phyloP scores from a whole-genome alignment of 2,329 filamentous ascomycete species.

The Beauveria sp. region DNA sequence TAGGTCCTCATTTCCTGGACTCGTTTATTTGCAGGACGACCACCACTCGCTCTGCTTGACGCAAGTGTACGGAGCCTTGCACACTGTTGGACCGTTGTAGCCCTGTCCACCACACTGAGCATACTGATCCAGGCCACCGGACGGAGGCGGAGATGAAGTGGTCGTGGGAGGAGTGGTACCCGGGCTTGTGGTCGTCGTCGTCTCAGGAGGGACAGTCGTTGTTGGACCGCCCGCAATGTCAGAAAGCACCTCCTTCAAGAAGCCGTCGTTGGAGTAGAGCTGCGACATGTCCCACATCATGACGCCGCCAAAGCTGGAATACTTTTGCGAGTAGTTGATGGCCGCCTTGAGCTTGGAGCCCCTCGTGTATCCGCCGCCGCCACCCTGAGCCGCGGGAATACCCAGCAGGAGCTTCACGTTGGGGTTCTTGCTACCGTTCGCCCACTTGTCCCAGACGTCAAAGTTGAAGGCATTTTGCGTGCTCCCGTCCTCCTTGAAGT shows the following conservation, averaged over 20 bases:
- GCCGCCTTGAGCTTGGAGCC: conserved; percentile 39
- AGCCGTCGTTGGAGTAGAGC: conserved; percentile 50
- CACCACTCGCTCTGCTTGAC: conserved; percentile 16
- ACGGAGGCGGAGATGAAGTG: conserved; percentile 7
- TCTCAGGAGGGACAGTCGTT: not conserved
- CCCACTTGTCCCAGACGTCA: conserved; percentile 58
- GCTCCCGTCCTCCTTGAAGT: conserved; percentile 36
- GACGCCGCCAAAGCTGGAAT: conserved; percentile 55
- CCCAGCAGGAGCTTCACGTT: conserved; percentile 56
- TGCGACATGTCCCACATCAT: conserved; percentile 65
- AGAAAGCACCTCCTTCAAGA: conserved; percentile 37
- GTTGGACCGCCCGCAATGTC: conserved; percentile 20
- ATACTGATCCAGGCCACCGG: conserved; percentile 17
- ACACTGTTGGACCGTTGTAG: conserved; percentile 17
- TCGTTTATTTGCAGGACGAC: conserved; percentile 15
- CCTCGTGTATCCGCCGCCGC: conserved; percentile 48
- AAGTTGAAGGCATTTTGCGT: conserved; percentile 54
- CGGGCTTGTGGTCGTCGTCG: not conserved
- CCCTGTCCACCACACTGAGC: conserved; percentile 20
- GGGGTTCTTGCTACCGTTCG: conserved; percentile 49
- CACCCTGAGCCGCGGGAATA: conserved; percentile 46
- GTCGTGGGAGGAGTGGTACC: not conserved
- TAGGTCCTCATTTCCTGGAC: not conserved
- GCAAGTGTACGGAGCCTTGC: conserved; percentile 18
- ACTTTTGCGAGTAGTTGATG: conserved; percentile 46